A percentile compares a stretch with the other conserved stretches of the same genome.
Conservation (phyloP, 2,329 filamentous ascomycete genomes). For the Neonectria neomacrospora region DNA sequence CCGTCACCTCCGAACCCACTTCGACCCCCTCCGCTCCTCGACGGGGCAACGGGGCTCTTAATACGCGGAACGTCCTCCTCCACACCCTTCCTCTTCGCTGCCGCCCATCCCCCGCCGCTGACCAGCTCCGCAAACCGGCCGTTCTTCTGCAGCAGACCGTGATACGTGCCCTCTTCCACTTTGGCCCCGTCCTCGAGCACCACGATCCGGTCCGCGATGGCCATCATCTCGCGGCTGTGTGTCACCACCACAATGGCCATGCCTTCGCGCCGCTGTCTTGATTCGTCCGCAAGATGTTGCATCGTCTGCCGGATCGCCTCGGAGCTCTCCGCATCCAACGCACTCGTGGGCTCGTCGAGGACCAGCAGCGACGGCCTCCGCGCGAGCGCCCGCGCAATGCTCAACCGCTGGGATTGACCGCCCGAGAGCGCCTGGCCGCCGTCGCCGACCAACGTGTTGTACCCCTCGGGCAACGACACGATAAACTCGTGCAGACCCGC, state of each 20-base stretch:
- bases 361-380: slow-evolving; percentile 78
- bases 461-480: slow-evolving; percentile 68
- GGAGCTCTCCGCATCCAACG: slow-evolving; percentile 77
- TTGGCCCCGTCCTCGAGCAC: slow-evolving; percentile 76
- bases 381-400: slow-evolving; percentile 82
- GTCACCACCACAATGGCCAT: slow-evolving; percentile 85
- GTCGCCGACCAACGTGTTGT: slow-evolving; percentile 77
- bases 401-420: slow-evolving; percentile 84
- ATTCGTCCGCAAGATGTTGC: slow-evolving; percentile 57
- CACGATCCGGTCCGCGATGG: slow-evolving; percentile 76
- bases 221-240: slow-evolving; percentile 88
- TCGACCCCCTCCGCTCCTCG: not conserved
- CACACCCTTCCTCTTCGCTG: not conserved
- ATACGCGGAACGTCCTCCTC: not conserved
- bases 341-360: slow-evolving; percentile 87
- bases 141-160: slow-evolving; percentile 61
- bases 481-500: slow-evolving; percentile 83
- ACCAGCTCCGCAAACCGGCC: slow-evolving; percentile 62
- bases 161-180: slow-evolving; percentile 74
- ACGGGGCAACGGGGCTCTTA: not conserved
- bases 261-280: slow-evolving; percentile 41
- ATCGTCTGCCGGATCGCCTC: slow-evolving; percentile 73
- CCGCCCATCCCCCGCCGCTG: slow-evolving; percentile 44
- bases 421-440: slow-evolving; percentile 79
- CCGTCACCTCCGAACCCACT: not conserved